phyloP scores from a whole-genome alignment of 805 yeast genomes.

The Kodamaea nitidulidarum region DNA sequence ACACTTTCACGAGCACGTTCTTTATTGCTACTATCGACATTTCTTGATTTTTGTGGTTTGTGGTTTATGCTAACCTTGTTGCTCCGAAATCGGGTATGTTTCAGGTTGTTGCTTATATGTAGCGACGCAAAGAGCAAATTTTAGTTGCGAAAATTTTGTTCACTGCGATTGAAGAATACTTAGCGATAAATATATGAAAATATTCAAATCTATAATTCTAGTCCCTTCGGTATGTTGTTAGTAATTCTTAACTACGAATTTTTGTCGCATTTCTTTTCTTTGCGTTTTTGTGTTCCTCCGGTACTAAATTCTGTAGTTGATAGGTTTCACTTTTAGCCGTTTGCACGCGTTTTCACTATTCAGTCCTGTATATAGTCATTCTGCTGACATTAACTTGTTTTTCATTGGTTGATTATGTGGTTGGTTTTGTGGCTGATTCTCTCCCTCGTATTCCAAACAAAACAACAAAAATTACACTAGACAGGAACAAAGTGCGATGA shows the following conservation, averaged over 20 bases:
- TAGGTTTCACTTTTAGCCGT: not conserved
- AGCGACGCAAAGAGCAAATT: too few relatives aligned
- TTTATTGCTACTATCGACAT: conserved; percentile 36
- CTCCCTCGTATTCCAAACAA: too few relatives aligned
- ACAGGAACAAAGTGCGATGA: too few relatives aligned
- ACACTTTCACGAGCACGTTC: conserved; percentile 29
- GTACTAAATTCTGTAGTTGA: too few relatives aligned
- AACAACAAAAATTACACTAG: too few relatives aligned
- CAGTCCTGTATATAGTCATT: not conserved
- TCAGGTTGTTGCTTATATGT: too few relatives aligned
- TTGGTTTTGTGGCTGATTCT: not conserved
- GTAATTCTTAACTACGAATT: too few relatives aligned
- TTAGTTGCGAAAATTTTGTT: too few relatives aligned
- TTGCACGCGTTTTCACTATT: not conserved
- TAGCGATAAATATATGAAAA: not conserved
- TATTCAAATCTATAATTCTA: not conserved
- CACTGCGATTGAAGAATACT: not conserved
- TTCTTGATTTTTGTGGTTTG: not conserved
- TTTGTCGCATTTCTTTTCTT: conserved; percentile 1
- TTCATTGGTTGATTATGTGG: not conserved
- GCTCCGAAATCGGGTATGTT: too few relatives aligned
- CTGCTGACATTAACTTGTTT: not conserved
- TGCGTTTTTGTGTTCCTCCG: not conserved
- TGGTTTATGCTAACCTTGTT: too few relatives aligned
- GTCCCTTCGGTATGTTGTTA: not conserved